Base-by-base conservation (phyloP, 83 land plant genomes). In the Thuja plicata region DNA sequence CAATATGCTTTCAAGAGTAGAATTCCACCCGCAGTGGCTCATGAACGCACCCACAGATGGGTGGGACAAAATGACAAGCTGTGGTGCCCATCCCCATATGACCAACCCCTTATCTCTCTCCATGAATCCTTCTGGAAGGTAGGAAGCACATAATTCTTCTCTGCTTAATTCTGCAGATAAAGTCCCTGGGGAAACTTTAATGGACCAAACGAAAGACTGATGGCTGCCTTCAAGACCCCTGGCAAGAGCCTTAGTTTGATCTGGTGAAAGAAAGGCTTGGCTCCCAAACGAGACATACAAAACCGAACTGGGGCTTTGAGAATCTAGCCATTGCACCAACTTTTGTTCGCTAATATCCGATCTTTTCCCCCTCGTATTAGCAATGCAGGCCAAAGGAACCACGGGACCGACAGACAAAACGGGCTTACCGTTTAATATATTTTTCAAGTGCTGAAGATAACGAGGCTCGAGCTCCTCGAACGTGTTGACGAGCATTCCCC, bases 21-120 rank as follows among this genome's bases (percentile, higher is more conserved):
- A 87, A 48, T 87, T 87, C 88, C 88, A 87, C 9, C 88, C 88
- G 30, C 88, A 35, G 88, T 87, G 88, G 19, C 48, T 87, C 41
- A 87, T 3, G 57, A 88, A 88, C 2, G 45, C 87, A 13, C 89
- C 89, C 24, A 88, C 57, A 8, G 89, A 45, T 3, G 41, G 35
- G 43, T 88, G 89, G 30, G 57, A 52, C 8, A 88, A 40, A 24
- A 88, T 50, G 13, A 11, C 8, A 35, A 78, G 52, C 84, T 88
- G 86, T 16, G 70, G 86, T 24, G 62, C 45, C 82, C 81, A 80
- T 7, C 27, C 50, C 87, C 71, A 60, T 1, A 88, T 21, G 1
- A 88, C 37, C 43, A 60, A 38, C 12, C 54, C 48, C 6, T 1
- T 24, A 21, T 35, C 48, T 13, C 45, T 37, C 16, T 50, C 24